These are phyloP conservation scores for Melampsora americana DNA, from an alignment of 1,284 basidiomycete genomes.

Conservation along the genomic window DNA sequence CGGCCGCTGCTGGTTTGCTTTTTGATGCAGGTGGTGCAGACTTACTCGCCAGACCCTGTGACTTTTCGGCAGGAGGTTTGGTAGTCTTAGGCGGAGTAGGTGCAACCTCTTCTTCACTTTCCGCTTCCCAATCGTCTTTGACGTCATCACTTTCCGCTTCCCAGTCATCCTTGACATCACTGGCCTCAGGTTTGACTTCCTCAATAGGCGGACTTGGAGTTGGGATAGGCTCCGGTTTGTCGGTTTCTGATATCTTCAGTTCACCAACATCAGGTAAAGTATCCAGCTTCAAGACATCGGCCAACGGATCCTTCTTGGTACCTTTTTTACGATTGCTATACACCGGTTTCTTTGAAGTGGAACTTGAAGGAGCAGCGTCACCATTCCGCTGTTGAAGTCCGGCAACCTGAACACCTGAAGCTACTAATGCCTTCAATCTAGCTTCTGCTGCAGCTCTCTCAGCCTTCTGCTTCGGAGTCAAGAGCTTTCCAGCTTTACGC, in stretches of 20 bases:
- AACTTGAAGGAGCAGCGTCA: slow-evolving; percentile 56
- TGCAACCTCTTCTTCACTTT: slow-evolving; percentile 48
- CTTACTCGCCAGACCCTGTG: neutral
- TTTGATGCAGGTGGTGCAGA: neutral
- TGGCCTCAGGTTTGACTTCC: slow-evolving; percentile 54
- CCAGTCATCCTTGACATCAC: slow-evolving; percentile 74
- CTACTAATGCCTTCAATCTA: slow-evolving; percentile 82
- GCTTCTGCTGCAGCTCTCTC: slow-evolving; percentile 87
- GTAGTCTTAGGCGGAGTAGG: neutral
- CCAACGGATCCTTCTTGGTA: slow-evolving; percentile 49
- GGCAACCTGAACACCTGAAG: slow-evolving; percentile 83
- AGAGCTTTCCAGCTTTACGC: slow-evolving; percentile 81
- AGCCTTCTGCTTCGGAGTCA: slow-evolving; percentile 95
- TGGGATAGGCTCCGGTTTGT: slow-evolving; percentile 27
- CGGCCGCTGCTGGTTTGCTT: slow-evolving; percentile 4
- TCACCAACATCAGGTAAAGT: slow-evolving; percentile 43
- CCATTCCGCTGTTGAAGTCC: slow-evolving; percentile 65
- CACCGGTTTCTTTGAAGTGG: slow-evolving; percentile 66
- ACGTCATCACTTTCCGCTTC: slow-evolving; percentile 69
- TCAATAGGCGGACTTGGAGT: slow-evolving; percentile 56
- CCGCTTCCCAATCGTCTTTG: slow-evolving; percentile 54
- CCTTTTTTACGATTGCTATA: slow-evolving; percentile 78
- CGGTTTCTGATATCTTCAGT: slow-evolving; percentile 21
- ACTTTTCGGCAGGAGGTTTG: slow-evolving; percentile 31
- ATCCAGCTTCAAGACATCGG: slow-evolving; percentile 44